These are phyloP conservation scores for Coleophoma eucalyptorum DNA, from an alignment of 2,329 filamentous ascomycete genomes.

Conservation along the genomic window DNA sequence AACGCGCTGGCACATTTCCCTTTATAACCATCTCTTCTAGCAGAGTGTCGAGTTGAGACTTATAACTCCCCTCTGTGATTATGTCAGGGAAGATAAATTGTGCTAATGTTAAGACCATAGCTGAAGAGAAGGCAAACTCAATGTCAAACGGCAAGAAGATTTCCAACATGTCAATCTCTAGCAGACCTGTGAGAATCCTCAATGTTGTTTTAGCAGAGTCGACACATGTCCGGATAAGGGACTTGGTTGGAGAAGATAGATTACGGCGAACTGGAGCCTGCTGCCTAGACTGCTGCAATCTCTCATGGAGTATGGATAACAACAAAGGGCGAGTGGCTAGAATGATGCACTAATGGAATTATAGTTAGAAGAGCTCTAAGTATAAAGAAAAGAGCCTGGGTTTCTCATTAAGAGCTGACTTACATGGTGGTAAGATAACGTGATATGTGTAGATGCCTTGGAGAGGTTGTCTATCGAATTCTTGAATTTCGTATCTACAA, in stretches of 20 bases:
- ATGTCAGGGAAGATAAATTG: slow-evolving; percentile 30
- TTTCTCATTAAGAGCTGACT: slow-evolving; percentile 27
- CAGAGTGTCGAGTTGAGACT: slow-evolving; percentile 20
- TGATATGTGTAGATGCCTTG: slow-evolving; percentile 32
- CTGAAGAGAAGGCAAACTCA: slow-evolving; percentile 32
- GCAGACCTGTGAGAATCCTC: slow-evolving; percentile 28
- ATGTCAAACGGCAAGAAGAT: slow-evolving; percentile 34
- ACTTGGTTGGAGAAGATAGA: slow-evolving; percentile 29
- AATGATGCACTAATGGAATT: slow-evolving; percentile 33
- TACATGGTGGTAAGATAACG: slow-evolving; percentile 30
- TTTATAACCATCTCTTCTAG: slow-evolving; percentile 30
- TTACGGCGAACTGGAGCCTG: slow-evolving; percentile 27
- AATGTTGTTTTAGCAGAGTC: slow-evolving; percentile 37
- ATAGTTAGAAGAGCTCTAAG: neutral
- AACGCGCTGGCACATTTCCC: slow-evolving; percentile 29
- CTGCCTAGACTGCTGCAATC: slow-evolving; percentile 22
- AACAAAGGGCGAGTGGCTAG: slow-evolving; percentile 33
- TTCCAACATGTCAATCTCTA: slow-evolving; percentile 19
- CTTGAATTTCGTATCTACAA: slow-evolving; percentile 29
- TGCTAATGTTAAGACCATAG: slow-evolving; percentile 32
- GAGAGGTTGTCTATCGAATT: slow-evolving; percentile 32
- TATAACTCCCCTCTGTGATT: slow-evolving; percentile 18
- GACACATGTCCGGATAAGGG: slow-evolving; percentile 34
- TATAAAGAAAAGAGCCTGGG: neutral
- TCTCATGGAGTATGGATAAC: slow-evolving; percentile 33